phyloP scores from a whole-genome alignment of 2,329 filamentous ascomycete species.

The Pseudogymnoascus sp. region DNA sequence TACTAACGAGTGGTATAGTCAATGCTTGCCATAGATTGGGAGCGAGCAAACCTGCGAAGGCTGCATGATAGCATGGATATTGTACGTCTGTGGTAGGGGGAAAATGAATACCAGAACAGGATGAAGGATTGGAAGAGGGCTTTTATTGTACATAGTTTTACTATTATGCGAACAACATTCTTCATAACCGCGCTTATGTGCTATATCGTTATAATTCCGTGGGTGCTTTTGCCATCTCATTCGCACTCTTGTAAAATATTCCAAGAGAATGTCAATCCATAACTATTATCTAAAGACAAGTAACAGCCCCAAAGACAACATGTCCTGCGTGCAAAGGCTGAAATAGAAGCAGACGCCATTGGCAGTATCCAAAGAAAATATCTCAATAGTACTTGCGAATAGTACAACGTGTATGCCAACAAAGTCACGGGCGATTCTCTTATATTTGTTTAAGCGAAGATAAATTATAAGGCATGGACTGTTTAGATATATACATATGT shows the following conservation, averaged over 20 bases:
- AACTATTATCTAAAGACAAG: not conserved
- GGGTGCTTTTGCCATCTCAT: not conserved
- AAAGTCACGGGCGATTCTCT: not conserved
- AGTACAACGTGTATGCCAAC: not conserved
- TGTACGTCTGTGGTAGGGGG: not conserved
- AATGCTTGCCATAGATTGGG: conserved; percentile 1
- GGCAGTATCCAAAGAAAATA: not conserved
- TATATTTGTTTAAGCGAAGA: not conserved
- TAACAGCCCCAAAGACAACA: not conserved
- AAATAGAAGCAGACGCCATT: not conserved
- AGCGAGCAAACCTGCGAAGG: not conserved
- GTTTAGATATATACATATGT: not conserved
- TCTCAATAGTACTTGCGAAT: not conserved
- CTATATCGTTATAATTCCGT: not conserved
- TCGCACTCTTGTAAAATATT: not conserved
- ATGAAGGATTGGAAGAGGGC: not conserved
- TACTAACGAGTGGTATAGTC: conserved; percentile 19
- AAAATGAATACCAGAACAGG: not conserved
- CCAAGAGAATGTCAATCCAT: not conserved
- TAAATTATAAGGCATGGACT: not conserved
- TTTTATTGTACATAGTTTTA: not conserved
- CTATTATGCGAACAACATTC: not conserved
- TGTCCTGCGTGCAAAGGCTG: not conserved
- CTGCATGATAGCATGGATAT: not conserved
- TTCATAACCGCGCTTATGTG: not conserved